Evolutionary conservation across 2,329 filamentous ascomycete genomes (phyloP).

Genomic region (Thyridium curvatum): DNA sequence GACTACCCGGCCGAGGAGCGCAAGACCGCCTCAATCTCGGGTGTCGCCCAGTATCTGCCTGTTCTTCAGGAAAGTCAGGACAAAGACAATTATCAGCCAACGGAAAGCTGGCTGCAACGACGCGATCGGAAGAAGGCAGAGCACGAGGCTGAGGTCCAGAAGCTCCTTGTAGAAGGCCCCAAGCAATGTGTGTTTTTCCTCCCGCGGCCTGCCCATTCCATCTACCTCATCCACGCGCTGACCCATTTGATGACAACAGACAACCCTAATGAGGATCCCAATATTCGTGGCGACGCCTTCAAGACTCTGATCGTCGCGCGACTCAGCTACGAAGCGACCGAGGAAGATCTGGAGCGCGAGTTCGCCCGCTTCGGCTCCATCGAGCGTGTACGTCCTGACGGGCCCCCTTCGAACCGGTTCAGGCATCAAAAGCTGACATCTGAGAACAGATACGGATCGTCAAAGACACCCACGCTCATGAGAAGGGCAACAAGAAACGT

Average conservation of each 20-base stretch:
- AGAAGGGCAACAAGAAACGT: constrained; percentile 69
- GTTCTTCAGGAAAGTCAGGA: constrained; percentile 73
- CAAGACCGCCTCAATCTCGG: constrained; percentile 65
- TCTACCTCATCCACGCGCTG: not conserved
- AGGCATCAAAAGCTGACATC: constrained; percentile 1
- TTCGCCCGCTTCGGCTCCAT: constrained; percentile 92
- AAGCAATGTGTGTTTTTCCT: constrained; percentile 47
- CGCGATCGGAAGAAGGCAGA: constrained; percentile 80
- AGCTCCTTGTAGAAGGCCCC: constrained; percentile 56
- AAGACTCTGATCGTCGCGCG: constrained; percentile 91
- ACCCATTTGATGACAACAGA: constrained; percentile 40
- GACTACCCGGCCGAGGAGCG: constrained; percentile 81
- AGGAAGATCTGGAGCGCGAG: constrained; percentile 85
- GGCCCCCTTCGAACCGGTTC: too few relatives aligned
- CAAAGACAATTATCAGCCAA: constrained; percentile 69
- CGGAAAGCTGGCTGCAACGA: constrained; percentile 87
- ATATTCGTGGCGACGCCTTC: constrained; percentile 88
- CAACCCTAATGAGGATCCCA: constrained; percentile 77
- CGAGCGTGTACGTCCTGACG: constrained; percentile 61
- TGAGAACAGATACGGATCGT: constrained; percentile 73
- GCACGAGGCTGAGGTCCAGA: constrained; percentile 64
- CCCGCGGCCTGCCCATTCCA: not conserved
- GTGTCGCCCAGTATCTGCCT: constrained; percentile 69
- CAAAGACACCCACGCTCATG: constrained; percentile 63
- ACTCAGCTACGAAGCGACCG: constrained; percentile 81